Evolutionary conservation across 176 grass and related monocot genomes (phyloP), one percentile per base, ranked within the genome.

Genomic region (Phragmites australis): DNA sequence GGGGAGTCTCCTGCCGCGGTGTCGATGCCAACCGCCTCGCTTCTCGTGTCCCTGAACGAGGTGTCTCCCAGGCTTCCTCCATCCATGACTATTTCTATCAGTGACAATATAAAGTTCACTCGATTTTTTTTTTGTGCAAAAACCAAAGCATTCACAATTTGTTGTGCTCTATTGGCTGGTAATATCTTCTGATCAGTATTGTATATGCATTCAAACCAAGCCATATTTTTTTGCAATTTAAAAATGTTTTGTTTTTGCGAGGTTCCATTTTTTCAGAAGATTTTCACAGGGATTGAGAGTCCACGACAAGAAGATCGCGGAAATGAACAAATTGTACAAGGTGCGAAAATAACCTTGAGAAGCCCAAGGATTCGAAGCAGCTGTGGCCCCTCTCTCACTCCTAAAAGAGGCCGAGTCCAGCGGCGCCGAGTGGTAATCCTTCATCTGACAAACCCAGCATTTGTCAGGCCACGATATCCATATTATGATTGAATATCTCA

Each of bases 341-440:
- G 39, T 26, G n/a, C 29, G 53, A 87, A 55, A 40, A 25, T 22
- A 70, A 92, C 83, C 94, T 92, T 94, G 92, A 46, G 92, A 97
- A 60, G 85, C 85, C 94, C 94, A 94, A 17, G 79, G 66, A 75
- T 91, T 97, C 34, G 84, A 49, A 17, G 86, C 81, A 52, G 80
- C 76, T 0, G 71, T 65, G 18, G 74, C 81, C 12, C 26, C 45
- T 14, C 42, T 41, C 3, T 92, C 92, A 21, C 80, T 80, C 32
- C 84, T 80, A 69, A 87, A 90, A 31, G 69, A 81, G 29, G 74
- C 42, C 0, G 92, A 57, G 25, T 79, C 80, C 49, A 97, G 58
- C 21, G 95, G 92, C 15, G 88, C 95, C 4, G 95, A 97, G 40
- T 97, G 92, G 65, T 89, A 97, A 49, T 94, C 76, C 68, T 94